These are phyloP conservation scores for Diaporthe humulicola DNA, from an alignment of 2,329 filamentous ascomycete species.

Conservation along the genomic window DNA sequence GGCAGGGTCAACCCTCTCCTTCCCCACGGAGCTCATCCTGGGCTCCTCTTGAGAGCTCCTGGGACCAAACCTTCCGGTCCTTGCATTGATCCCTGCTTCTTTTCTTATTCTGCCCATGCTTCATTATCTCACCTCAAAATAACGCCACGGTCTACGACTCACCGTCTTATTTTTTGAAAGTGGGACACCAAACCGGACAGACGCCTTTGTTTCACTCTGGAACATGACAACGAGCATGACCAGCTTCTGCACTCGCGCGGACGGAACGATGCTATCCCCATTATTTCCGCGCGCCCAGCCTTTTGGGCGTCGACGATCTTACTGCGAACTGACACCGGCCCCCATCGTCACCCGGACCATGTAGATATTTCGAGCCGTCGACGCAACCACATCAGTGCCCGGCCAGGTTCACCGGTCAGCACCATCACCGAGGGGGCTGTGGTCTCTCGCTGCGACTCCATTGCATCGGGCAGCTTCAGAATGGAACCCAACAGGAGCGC, in stretches of 20 bases:
- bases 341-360: background rate
- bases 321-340: background rate
- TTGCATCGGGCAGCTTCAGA: constrained; percentile 15
- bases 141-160: background rate
- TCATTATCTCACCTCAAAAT: background rate
- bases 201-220: constrained; percentile 11
- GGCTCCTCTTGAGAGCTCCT: background rate
- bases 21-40: background rate
- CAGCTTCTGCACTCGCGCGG: background rate
- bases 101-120: constrained; percentile 3
- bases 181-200: background rate
- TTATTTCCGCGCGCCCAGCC: constrained; percentile 8
- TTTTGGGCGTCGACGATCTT: constrained; percentile 9
- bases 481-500: constrained; percentile 22
- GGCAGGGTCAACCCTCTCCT: background rate
- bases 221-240: background rate
- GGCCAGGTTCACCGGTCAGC: constrained; percentile 21
- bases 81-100: background rate
- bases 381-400: constrained; percentile 12
- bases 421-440: background rate
- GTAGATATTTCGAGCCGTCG: background rate
- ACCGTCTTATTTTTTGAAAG: background rate
- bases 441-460: background rate
- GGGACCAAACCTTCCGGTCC: background rate
- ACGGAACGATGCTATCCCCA: background rate